phyloP scores from a whole-genome alignment of 352 stramenopile genomes.

The Phytophthora citrophthora region DNA sequence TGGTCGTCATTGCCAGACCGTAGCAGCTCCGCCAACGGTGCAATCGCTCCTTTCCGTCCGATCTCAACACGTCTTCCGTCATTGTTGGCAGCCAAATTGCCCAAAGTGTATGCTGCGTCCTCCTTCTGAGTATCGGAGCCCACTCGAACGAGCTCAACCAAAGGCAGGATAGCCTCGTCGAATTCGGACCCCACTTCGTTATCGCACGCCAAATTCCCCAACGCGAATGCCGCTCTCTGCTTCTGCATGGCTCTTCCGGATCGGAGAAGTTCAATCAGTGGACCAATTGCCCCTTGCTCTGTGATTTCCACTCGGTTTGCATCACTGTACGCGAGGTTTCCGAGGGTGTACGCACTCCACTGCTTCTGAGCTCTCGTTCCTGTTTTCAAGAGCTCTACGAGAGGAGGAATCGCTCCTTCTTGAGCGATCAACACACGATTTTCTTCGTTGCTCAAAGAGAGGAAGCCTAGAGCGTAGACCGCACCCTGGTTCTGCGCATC shows the following conservation, averaged over 20 bases:
- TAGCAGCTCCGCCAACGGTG: constrained; percentile 14
- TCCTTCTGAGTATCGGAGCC: constrained; percentile 26
- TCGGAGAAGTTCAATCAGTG: constrained; percentile 11
- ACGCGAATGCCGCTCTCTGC: constrained; percentile 18
- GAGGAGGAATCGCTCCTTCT: constrained; percentile 18
- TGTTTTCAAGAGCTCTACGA: constrained; percentile 9
- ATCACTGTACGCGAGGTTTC: constrained; percentile 29
- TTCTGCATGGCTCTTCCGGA: constrained; percentile 24
- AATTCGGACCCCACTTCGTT: constrained; percentile 15
- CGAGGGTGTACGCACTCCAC: constrained; percentile 25
- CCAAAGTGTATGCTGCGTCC: constrained; percentile 23
- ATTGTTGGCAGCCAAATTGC: constrained; percentile 13
- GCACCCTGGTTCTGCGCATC: constrained; percentile 35
- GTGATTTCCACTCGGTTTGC: constrained; percentile 20
- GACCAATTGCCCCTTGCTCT: constrained; percentile 12
- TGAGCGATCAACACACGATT: constrained; percentile 25
- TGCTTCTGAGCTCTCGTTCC: constrained; percentile 25
- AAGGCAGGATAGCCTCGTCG: constrained; percentile 20
- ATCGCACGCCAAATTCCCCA: constrained; percentile 27
- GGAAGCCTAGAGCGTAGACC: constrained; percentile 16
- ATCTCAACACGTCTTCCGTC: constrained; percentile 19
- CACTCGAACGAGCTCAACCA: constrained; percentile 21
- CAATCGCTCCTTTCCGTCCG: constrained; percentile 20
- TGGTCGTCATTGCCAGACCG: constrained; percentile 2
- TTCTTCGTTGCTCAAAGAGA: constrained; percentile 24